Evolutionary conservation across 2,329 filamentous ascomycete genomes (phyloP).

Genomic region (Trichoderma gracile): DNA sequence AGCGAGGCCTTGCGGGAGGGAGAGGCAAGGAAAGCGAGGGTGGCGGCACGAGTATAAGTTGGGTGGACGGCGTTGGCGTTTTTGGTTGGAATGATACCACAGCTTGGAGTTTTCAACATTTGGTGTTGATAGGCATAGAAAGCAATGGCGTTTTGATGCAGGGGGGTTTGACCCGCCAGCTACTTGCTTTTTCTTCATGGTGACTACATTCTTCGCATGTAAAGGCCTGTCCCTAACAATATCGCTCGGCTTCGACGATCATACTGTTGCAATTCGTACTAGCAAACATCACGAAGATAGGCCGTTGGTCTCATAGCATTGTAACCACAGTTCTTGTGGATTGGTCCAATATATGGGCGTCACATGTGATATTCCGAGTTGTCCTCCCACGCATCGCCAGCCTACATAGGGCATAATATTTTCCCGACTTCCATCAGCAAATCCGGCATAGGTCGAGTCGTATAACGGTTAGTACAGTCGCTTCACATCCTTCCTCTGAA

Average conservation of each 20-base stretch:
- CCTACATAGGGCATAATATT: neutral
- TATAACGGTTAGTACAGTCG: constrained; percentile 24
- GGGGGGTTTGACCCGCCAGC: neutral
- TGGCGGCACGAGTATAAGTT: constrained; percentile 42
- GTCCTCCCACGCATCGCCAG: too few species aligned
- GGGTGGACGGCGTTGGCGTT: constrained; percentile 29
- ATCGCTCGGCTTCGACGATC: too few species aligned
- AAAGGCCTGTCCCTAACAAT: too few species aligned
- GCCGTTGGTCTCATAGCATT: too few species aligned
- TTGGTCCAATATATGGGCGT: too few species aligned
- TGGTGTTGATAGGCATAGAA: too few species aligned
- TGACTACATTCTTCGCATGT: too few species aligned
- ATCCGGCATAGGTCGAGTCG: constrained; percentile 15
- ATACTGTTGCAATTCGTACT: too few species aligned
- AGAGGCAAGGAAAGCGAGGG: constrained; percentile 57
- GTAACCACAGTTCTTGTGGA: too few species aligned
- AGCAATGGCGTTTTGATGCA: neutral
- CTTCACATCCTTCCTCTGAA: constrained; percentile 15
- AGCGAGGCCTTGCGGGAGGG: constrained; percentile 64
- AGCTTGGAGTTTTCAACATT: neutral
- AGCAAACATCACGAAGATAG: too few species aligned
- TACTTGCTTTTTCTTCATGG: too few species aligned
- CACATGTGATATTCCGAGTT: too few species aligned
- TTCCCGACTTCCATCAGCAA: neutral
- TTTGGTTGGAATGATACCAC: constrained; percentile 34